Evolutionary conservation across 1,139 yeast species (phyloP), one percentile per base, ranked within the genome.

Genomic region (Pichia sp.): DNA sequence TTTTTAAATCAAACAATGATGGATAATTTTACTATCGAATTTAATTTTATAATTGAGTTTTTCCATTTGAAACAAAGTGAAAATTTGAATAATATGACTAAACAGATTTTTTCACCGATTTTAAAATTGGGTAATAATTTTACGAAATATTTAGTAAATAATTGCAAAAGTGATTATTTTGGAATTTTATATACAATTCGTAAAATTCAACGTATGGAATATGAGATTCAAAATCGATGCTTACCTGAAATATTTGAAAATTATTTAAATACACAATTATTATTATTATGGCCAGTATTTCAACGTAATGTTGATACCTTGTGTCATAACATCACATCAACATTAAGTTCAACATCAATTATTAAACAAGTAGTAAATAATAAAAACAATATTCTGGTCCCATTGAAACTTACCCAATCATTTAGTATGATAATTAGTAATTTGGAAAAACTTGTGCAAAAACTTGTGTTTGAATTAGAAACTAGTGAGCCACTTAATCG

Each of bases 201-300:
- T 42, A 64, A 87, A 33, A 71, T 81, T 2, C 94, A 87, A 52
- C 69, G 73, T 4, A 65, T 83, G 38, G 86, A 79, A 54, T 71
- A 74, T 39, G 80, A 76, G 54, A 66, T 85, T 39, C 89, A 74
- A 66, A 68, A 74, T 62, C 64, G 95, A 58, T 64, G 70, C 35
- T 76, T 86, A 4, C 95, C 96, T 0, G 47, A 46, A 22, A 78
- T 82, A 2, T 68, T 87, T 56, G 90, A 84, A 53, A 85, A 78
- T 49, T 86, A 85, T 59, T 68, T 87, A 50, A 82, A 85, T 58
- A 71, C 80, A 11, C 78, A 85, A 50, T 64, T 83, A 48, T 73
- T 86, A 39, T 61, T 73, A 0, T 66, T 90, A 35, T 90, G 97
- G 97, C 96, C 97, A 1, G 80, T 77, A 48, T 85, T 89, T 57